Percentiles rank a stretch among this genome's conserved stretches.
Evolutionary conservation across 768 basidiomycete genomes (phyloP).

Genomic region (Russula emetica): DNA sequence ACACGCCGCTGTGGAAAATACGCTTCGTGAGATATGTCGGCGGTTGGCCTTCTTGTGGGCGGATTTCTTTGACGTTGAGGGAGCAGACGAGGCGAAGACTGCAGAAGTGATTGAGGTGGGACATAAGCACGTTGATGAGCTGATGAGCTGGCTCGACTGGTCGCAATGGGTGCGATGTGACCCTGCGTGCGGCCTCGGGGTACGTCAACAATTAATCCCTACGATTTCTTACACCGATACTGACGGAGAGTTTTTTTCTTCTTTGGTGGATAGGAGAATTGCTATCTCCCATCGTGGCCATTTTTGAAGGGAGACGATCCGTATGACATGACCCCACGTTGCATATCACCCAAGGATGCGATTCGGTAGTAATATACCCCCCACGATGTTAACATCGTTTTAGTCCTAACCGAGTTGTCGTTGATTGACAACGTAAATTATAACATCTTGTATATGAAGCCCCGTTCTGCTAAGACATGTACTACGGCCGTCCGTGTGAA

Average conservation of each 20-base stretch:
- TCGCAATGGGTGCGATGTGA: constrained; percentile 27
- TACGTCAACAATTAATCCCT: constrained; percentile 7
- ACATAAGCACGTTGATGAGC: constrained; percentile 9
- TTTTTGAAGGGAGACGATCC: constrained; percentile 11
- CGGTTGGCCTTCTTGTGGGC: constrained; percentile 23
- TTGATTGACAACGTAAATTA: too few relatives aligned
- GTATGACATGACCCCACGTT: constrained; percentile 25
- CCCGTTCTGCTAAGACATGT: too few relatives aligned
- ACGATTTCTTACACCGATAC: too few relatives aligned
- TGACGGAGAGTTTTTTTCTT: neutral
- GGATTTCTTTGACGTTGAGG: constrained; percentile 28
- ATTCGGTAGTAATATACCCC: neutral
- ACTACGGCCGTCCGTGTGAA: too few relatives aligned
- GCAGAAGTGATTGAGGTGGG: neutral
- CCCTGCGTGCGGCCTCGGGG: constrained; percentile 21
- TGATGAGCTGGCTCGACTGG: constrained; percentile 30
- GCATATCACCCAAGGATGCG: neutral
- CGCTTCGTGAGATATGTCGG: constrained; percentile 28
- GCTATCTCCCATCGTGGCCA: constrained; percentile 28
- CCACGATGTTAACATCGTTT: too few relatives aligned
- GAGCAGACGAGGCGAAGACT: neutral
- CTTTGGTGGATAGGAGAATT: constrained; percentile 15
- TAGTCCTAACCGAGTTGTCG: too few relatives aligned
- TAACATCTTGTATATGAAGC: too few relatives aligned
- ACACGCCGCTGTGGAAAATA: constrained; percentile 19